Base-by-base conservation (phyloP, 306 rosid genomes). In the Dryas octopetala region DNA sequence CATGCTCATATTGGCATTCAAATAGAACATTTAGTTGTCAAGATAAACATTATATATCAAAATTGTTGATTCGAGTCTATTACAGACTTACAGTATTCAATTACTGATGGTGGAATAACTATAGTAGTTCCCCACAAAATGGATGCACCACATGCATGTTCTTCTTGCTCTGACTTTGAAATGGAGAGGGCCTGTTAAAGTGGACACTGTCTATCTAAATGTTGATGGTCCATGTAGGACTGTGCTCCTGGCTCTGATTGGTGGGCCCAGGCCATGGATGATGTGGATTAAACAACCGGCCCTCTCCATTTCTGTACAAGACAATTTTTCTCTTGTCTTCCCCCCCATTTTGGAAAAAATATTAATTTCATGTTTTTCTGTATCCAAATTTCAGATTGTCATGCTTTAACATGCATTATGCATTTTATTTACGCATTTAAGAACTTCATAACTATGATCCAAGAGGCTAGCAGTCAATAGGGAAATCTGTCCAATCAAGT, bases 401-500 rank as follows among this genome's bases (percentile, higher is more conserved):
- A 38, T 49, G 17, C 46, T 59, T 68, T 57, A 9, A 16, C 72
- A 49, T 74, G 61, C 44, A 69, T 66, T 19, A 45, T 66, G 53
- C 3, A 17, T 40, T 41, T 41, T 43, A 0, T 50, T 46, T 68
- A 70, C 32, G 5, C 49, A 52, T 50, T 73, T 58, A 45, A 50
- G 63, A 43, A 57, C 7, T 40, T 26, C 17, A 64, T 53, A 64
- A 40, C 62, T 58, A 52, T 69, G 51, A 45, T 38, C 26, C 28
- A 7, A 23, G 3, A 52, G 61, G 14, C 14, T 43, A 75, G 58
- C 78, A 53, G 8, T 70, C 73, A 60, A 19, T 52, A 41, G 16
- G 76, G 66, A 41, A 4, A 76, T 76, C 47, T 43, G 19, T 52
- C 67, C 44, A 49, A 3, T 60, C 58, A 23, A 63, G 79, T 63